phyloP scores from a whole-genome alignment of 2,329 filamentous ascomycete species.

The Aspergillus sp. region DNA sequence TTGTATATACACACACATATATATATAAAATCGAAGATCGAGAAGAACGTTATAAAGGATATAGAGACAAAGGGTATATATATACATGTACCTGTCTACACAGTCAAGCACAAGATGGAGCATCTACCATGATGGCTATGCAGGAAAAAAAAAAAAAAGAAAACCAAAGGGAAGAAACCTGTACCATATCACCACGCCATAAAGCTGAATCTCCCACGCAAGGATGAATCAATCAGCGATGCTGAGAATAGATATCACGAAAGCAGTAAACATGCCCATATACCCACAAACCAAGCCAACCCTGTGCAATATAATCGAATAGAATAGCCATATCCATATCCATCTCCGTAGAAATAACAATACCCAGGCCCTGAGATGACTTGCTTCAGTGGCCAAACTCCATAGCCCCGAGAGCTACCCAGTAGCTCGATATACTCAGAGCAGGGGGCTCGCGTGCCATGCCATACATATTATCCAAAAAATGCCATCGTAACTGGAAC shows the following conservation, averaged over 20 bases:
- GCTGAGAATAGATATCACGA: constrained; percentile 17
- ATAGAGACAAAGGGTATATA: constrained; percentile 3
- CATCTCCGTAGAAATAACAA: background rate
- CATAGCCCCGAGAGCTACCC: constrained; percentile 3
- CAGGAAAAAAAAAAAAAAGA: constrained; percentile 15
- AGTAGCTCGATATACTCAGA: constrained; percentile 6
- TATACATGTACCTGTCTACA: constrained; percentile 9
- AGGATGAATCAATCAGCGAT: constrained; percentile 15
- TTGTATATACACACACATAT: constrained; percentile 2
- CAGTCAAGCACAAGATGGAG: background rate
- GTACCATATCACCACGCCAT: constrained; percentile 26
- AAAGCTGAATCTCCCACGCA: constrained; percentile 20
- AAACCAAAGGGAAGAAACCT: constrained; percentile 3
- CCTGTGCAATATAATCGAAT: constrained; percentile 9
- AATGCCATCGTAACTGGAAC: constrained; percentile 19
- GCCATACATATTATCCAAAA: constrained; percentile 24
- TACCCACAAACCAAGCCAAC: constrained; percentile 11
- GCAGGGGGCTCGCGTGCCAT: background rate
- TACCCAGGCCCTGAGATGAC: constrained; percentile 1
- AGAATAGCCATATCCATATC: constrained; percentile 8
- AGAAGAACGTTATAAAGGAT: background rate
- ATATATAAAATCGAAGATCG: background rate
- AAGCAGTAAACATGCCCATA: constrained; percentile 12
- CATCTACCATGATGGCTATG: constrained; percentile 17
- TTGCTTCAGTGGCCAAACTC: constrained; percentile 5